Base-by-base conservation (phyloP, 768 basidiomycete species). In the Daedaleopsis nitida region DNA sequence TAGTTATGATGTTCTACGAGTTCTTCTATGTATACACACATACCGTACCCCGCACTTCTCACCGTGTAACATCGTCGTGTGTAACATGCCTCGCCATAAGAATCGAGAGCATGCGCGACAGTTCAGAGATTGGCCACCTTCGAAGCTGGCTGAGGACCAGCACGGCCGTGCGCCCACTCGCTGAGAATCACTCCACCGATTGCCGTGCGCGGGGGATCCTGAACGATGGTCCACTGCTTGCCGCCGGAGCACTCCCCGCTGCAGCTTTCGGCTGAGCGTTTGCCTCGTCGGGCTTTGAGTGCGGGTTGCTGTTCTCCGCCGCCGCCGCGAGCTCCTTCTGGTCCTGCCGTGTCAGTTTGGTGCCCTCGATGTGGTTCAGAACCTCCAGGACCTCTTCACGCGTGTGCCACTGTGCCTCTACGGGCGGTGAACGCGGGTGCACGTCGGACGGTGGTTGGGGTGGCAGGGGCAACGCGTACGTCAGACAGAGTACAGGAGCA, bases 371-470 rank as follows among this genome's bases (percentile, higher is more conserved):
- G 67, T 87, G 82, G n/a, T 76, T 72, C 19, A 97, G 77, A 8
- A 94, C 84, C 0, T 78, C 74, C 7, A 82, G 73, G 37, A 98
- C 80, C 66, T 94, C 87, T 17, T 83, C 83, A 4, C 91, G 86
- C 12, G 87, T 87, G 75, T 86, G 97, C 93, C 93, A 99, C 49
- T 83, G 83, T 1, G 94, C 95, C 69, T 98, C 95, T 95, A 68
- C 8, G 52, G 52, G 27, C 43, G 27, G 16, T 34, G 21, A 32
- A 19, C 51, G 27, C 54, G 52, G 49, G 32, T 17, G 23, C 45
- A 37, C 19, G 13, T 49, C 12, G 47, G 21, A 49, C 23, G 21
- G 45, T 5, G 19, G 23, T 24, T 7, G 47, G 10, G 39, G 13
- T 13, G 39, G 17, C 11, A 10, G 23, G 47, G 45, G 19, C 45